Evolutionary conservation across 75 land plant genomes (phyloP).

Genomic region (Ceratopteris richardii): DNA sequence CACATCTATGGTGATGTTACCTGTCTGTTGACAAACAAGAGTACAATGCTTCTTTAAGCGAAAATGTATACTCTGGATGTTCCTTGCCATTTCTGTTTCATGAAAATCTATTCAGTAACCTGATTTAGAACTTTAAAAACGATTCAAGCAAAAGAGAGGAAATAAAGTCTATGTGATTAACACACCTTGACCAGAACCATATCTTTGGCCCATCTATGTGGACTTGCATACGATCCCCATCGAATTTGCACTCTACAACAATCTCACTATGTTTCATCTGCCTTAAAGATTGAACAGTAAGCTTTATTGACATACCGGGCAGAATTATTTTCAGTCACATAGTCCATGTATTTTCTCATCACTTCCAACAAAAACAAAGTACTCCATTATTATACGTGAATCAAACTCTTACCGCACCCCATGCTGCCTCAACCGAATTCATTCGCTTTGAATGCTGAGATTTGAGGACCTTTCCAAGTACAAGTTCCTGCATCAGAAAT

Average conservation of each 20-base stretch:
- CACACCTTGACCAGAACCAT: slow-evolving; percentile 27
- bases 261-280: slow-evolving; percentile 22
- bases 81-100: slow-evolving; percentile 9
- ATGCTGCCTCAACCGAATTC: slow-evolving; percentile 14
- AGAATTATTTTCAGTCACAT: too few relatives aligned
- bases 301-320: too few relatives aligned
- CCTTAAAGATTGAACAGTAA: slow-evolving; percentile 1
- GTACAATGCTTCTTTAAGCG: slow-evolving; percentile 1
- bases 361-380: too few relatives aligned
- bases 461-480: slow-evolving; percentile 23
- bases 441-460: slow-evolving; percentile 23
- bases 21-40: background rate
- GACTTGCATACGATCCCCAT: slow-evolving; percentile 30
- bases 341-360: too few relatives aligned
- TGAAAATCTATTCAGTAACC: background rate
- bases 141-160: background rate
- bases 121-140: too few relatives aligned
- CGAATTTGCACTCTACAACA: slow-evolving; percentile 32
- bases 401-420: slow-evolving; percentile 17
- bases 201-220: slow-evolving; percentile 21
- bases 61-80: slow-evolving; percentile 11
- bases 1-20: too few relatives aligned
- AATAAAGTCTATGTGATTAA: background rate
- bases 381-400: too few relatives aligned
- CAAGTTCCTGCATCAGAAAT: slow-evolving; percentile 9